A percentile compares a stretch with the other conserved stretches of the same genome.
Evolutionary conservation across 2,329 filamentous ascomycete species (phyloP).

Genomic region (Fusarium sp.): DNA sequence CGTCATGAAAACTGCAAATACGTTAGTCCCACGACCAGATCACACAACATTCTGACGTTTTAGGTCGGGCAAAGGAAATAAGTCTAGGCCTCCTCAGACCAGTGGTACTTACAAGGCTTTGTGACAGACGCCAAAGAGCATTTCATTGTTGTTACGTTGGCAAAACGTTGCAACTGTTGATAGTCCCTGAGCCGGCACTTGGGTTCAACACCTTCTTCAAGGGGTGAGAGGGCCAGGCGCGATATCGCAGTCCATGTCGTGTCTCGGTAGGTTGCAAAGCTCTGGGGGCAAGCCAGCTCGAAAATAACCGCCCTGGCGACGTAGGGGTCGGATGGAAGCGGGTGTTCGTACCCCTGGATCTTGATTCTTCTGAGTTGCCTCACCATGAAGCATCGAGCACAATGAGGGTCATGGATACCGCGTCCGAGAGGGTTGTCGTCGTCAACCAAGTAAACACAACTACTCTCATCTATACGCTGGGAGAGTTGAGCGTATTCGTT

Average conservation of each 20-base stretch:
- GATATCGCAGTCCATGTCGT: slow-evolving; percentile 55
- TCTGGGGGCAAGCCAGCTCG: slow-evolving; percentile 53
- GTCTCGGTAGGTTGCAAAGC: slow-evolving; percentile 55
- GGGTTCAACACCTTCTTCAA: slow-evolving; percentile 31
- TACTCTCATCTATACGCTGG: slow-evolving; percentile 44
- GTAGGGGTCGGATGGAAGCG: slow-evolving; percentile 50
- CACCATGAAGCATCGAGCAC: slow-evolving; percentile 52
- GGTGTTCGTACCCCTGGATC: slow-evolving; percentile 56
- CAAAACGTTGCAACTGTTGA: slow-evolving; percentile 34
- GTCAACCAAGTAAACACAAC: slow-evolving; percentile 48
- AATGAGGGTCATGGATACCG: slow-evolving; percentile 44
- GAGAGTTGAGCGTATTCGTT: slow-evolving; percentile 49
- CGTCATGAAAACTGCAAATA: slow-evolving; percentile 40
- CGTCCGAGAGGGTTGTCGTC: slow-evolving; percentile 25
- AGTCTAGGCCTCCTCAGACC: background rate
- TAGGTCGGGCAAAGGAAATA: background rate
- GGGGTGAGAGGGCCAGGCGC: slow-evolving; percentile 43
- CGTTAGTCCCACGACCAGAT: background rate
- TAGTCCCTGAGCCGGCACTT: slow-evolving; percentile 44
- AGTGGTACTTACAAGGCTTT: slow-evolving; percentile 46
- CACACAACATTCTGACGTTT: background rate
- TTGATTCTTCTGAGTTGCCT: slow-evolving; percentile 45
- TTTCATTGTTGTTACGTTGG: slow-evolving; percentile 21
- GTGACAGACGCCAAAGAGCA: slow-evolving; percentile 47
- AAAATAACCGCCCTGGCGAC: slow-evolving; percentile 54